Base-by-base conservation (phyloP, 768 basidiomycete species). In the Termitomyces sp. region DNA sequence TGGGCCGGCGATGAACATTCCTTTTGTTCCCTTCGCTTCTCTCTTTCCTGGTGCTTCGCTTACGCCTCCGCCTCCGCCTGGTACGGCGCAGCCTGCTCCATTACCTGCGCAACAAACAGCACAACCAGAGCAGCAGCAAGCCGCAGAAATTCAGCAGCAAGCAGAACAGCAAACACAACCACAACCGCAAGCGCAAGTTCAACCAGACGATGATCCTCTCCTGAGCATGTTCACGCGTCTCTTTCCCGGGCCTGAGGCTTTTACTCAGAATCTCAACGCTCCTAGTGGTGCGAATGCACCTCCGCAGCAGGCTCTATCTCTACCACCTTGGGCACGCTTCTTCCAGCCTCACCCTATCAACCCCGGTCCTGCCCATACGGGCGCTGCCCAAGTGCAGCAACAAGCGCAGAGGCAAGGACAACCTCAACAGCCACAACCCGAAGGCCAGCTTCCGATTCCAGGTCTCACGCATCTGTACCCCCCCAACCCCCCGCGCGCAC, bases 341-440 rank as follows among this genome's bases (percentile, higher is more conserved):
- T 24, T 44, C 22, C 42, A 50, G n/a, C 48, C 51, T 44, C 17
- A 43, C 19, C 32, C 51, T 5, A 17, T 41, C 24, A 48, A 37
- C 14, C n/a, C 30, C 15, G 38, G 32, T 41, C 45, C 53, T 41
- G 8, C 7, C 11, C 40, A 40, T 21, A 32, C 34, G n/a, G 46
- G 32, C 21, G 21, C 46, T 12, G 42, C 28, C 3, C 48, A 40
- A n/a, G 45, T 11, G 21, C 42, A 35, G 14, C 41, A 37, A 22
- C 28, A 28, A 32, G 30, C 8, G 7, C 30, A 34, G 34, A 21
- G 53, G 7, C 42, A 44, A 24, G 17, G 42, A 17, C 40, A 53
- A 21, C 19, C 48, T 38, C 6, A 55, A 58, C 51, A 50, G 57
- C 21, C 57, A 52, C 28, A 60, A 57, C 26, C 61, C 62, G 37